Conservation (phyloP, 805 yeast species). For the Ogataea kodamae region DNA sequence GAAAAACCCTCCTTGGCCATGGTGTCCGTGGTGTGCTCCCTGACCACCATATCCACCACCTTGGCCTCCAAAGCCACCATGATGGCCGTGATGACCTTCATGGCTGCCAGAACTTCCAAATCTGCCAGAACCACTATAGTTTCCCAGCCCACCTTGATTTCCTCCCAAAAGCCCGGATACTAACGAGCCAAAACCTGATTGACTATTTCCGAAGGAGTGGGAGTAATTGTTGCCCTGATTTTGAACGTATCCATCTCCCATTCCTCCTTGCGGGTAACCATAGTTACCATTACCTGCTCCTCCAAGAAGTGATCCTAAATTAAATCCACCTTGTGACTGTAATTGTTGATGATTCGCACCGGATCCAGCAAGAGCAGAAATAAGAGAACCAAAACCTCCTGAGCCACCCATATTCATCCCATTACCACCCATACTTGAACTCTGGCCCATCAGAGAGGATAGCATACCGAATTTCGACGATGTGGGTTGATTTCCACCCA, state of each 20-base stretch:
- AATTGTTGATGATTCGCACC: slow-evolving; percentile 25
- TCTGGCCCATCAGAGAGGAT: slow-evolving; percentile 21
- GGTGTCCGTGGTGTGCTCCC: slow-evolving; percentile 8
- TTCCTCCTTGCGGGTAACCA: slow-evolving; percentile 12
- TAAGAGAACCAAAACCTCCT: slow-evolving; percentile 12
- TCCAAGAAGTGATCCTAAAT: slow-evolving; percentile 24
- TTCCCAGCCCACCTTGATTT: slow-evolving; percentile 13
- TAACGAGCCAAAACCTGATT: slow-evolving; percentile 12
- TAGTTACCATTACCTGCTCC: slow-evolving; percentile 11
- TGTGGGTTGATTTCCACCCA: slow-evolving; percentile 26
- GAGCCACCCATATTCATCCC: slow-evolving; percentile 2
- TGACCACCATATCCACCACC: slow-evolving; percentile 14
- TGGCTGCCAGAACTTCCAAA: slow-evolving; percentile 24
- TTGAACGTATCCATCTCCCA: slow-evolving; percentile 19
- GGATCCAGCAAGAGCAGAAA: slow-evolving; percentile 24
- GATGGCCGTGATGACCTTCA: slow-evolving; percentile 5
- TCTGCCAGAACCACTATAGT: slow-evolving; percentile 24
- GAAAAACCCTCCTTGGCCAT: slow-evolving; percentile 8
- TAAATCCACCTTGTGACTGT: slow-evolving; percentile 28
- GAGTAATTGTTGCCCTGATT: slow-evolving; percentile 7
- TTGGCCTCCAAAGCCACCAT: slow-evolving; percentile 25
- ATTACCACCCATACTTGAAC: slow-evolving; percentile 4
- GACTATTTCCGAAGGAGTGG: slow-evolving; percentile 6
- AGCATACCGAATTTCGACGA: slow-evolving; percentile 28
- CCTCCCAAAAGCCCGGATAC: slow-evolving; percentile 13